Evolutionary conservation across 257 asterid genomes (phyloP).

Genomic region (Salvia hispanica): DNA sequence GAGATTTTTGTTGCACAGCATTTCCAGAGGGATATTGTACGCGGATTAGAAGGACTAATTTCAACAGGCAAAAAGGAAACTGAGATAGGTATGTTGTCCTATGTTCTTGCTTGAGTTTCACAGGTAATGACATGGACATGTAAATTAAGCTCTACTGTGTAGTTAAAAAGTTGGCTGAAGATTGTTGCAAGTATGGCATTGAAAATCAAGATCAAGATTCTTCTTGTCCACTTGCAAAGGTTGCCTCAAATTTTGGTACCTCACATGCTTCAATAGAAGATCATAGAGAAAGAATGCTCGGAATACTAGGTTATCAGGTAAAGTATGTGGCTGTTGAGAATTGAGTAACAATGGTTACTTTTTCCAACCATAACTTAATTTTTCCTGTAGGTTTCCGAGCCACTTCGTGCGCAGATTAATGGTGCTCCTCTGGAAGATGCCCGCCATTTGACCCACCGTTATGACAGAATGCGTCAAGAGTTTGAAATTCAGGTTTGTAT

Average conservation of each 20-base stretch:
- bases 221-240: slow-evolving; percentile 60
- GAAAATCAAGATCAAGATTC: slow-evolving; percentile 84
- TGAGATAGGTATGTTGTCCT: slow-evolving; percentile 68
- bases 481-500: slow-evolving; percentile 75
- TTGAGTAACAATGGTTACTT: not conserved
- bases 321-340: slow-evolving; percentile 21
- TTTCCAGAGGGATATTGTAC: slow-evolving; percentile 94
- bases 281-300: slow-evolving; percentile 84
- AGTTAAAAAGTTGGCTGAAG: slow-evolving; percentile 89
- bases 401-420: slow-evolving; percentile 62
- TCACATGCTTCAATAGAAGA: slow-evolving; percentile 84
- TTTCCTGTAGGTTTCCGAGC: slow-evolving; percentile 68
- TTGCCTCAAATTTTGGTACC: slow-evolving; percentile 73
- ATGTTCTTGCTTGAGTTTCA: slow-evolving; percentile 31
- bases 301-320: slow-evolving; percentile 77
- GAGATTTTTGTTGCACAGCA: slow-evolving; percentile 85
- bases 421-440: slow-evolving; percentile 99
- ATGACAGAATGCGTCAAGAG: slow-evolving; percentile 84
- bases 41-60: slow-evolving; percentile 78
- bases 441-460: slow-evolving; percentile 84
- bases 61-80: slow-evolving; percentile 76
- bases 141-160: slow-evolving; percentile 42
- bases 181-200: slow-evolving; percentile 82
- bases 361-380: not conserved
- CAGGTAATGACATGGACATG: slow-evolving; percentile 22